Evolutionary conservation across 345 rosid genomes (phyloP).

Genomic region (Erucastrum elatum): DNA sequence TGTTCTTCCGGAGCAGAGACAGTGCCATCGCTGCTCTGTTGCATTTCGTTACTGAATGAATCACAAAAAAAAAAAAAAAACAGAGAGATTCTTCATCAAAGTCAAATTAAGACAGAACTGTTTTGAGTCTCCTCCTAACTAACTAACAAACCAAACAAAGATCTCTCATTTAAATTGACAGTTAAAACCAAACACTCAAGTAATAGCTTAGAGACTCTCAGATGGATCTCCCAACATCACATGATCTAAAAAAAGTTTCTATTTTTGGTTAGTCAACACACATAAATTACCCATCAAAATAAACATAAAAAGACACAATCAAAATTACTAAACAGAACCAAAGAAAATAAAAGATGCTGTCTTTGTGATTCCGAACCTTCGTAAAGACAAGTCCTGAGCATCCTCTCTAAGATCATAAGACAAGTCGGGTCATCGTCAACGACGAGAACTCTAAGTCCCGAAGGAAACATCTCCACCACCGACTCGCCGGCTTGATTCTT

Average conservation of each 20-base stretch:
- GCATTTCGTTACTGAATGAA: conserved; percentile 73
- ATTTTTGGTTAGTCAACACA: conserved; percentile 37
- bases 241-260: conserved; percentile 14
- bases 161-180: conserved; percentile 8
- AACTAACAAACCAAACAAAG: not conserved
- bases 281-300: not conserved
- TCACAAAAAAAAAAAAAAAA: not conserved
- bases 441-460: conserved; percentile 80
- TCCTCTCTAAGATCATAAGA: conserved; percentile 39
- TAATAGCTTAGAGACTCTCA: conserved; percentile 15
- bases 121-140: not conserved
- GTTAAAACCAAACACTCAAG: conserved; percentile 14
- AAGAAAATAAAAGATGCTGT: conserved; percentile 6
- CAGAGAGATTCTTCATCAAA: not conserved
- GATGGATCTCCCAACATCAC: not conserved
- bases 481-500: conserved; percentile 47
- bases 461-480: conserved; percentile 69
- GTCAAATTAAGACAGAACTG: conserved; percentile 5
- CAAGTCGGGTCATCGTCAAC: conserved; percentile 98
- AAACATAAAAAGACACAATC: not conserved
- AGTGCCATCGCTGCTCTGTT: conserved; percentile 81
- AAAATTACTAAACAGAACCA: not conserved
- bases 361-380: conserved; percentile 52
- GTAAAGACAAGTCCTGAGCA: conserved; percentile 76
- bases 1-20: conserved; percentile 50